Evolutionary conservation across 768 basidiomycete genomes (phyloP).

Genomic region (Tylopilus intermedius): DNA sequence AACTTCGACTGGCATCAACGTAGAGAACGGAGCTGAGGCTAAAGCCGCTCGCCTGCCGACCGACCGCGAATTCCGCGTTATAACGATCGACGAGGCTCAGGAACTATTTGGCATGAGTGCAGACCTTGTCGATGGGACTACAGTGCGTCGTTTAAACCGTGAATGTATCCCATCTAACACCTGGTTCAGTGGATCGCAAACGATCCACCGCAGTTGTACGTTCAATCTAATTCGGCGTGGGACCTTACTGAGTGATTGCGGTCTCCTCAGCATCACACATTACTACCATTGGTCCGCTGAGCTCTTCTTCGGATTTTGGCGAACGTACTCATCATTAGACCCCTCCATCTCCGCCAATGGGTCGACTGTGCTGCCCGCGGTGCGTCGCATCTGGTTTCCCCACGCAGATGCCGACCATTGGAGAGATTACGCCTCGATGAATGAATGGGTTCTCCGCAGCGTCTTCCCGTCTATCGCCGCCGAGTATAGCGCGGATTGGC

Average conservation of each 20-base stretch:
- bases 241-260: neutral
- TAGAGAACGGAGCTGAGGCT: constrained; percentile 54
- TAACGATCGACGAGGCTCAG: constrained; percentile 63
- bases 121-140: constrained; percentile 70
- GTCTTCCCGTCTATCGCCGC: constrained; percentile 76
- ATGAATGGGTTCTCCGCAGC: constrained; percentile 76
- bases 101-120: constrained; percentile 69
- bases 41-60: constrained; percentile 62
- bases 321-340: constrained; percentile 82
- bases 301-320: constrained; percentile 88
- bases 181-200: constrained; percentile 65
- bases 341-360: constrained; percentile 60
- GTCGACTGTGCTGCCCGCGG: constrained; percentile 65
- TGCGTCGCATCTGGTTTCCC: constrained; percentile 71
- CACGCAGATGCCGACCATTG: constrained; percentile 72
- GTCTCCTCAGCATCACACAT: constrained; percentile 63
- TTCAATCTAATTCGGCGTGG: constrained; percentile 1
- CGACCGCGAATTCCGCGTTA: constrained; percentile 72
- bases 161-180: constrained; percentile 3
- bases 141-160: constrained; percentile 38
- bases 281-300: constrained; percentile 95
- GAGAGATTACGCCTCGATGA: constrained; percentile 91
- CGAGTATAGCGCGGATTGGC: constrained; percentile 83
- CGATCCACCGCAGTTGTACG: constrained; percentile 82
- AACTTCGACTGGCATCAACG: constrained; percentile 61